These are phyloP conservation scores for Aspergillus saccharolyticus DNA, from an alignment of 495 filamentous ascomycete genomes.

Conservation along the genomic window DNA sequence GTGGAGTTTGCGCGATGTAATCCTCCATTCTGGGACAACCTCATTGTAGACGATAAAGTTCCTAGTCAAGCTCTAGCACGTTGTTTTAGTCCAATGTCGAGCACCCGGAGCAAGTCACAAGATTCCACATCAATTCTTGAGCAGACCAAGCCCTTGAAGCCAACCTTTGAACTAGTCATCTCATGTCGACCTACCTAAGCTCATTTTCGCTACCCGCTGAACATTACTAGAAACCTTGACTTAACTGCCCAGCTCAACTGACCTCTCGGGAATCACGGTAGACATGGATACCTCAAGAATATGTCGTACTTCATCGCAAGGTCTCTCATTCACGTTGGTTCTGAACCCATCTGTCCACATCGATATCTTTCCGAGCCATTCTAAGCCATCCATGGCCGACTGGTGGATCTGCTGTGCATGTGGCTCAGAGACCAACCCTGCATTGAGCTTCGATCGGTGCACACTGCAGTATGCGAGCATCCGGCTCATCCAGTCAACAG, in stretches of 20 bases:
- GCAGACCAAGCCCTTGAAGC: no score
- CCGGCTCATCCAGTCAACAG: not conserved
- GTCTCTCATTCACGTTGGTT: not conserved
- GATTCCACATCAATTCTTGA: no score
- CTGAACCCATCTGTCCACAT: not conserved
- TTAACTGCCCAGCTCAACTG: not conserved
- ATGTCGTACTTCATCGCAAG: not conserved
- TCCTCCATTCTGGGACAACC: not conserved
- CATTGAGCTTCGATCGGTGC: not conserved
- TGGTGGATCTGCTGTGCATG: constrained; percentile 9
- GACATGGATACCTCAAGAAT: not conserved
- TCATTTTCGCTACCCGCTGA: no score
- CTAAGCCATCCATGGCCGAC: constrained; percentile 9
- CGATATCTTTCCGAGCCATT: not conserved
- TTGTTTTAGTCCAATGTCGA: no score
- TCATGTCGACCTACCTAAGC: no score
- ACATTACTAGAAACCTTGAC: not conserved
- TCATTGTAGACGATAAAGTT: no score
- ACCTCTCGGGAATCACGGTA: not conserved
- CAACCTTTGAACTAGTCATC: no score
- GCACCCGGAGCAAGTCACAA: no score
- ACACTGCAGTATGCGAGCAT: constrained; percentile 4
- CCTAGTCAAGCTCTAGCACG: no score
- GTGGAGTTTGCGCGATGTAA: not conserved
- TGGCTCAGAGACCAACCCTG: not conserved